phyloP scores from a whole-genome alignment of 805 yeast genomes.

The Schwanniomyces yamadae region DNA sequence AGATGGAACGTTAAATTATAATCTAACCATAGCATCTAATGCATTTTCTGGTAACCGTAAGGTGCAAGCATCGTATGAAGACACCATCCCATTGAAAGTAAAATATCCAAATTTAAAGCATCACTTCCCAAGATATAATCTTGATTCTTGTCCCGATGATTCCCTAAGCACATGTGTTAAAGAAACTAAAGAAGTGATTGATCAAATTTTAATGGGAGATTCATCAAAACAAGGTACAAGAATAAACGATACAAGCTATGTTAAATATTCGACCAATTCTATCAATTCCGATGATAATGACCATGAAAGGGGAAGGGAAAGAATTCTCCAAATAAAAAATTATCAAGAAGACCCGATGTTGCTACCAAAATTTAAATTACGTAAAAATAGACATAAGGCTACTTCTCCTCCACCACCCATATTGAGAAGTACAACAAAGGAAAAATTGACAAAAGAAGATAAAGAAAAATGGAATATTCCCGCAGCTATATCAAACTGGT shows the following conservation, averaged over 20 bases:
- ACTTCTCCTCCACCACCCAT: constrained; percentile 65
- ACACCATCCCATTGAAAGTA: constrained; percentile 58
- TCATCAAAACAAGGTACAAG: constrained; percentile 24
- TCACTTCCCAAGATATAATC: constrained; percentile 35
- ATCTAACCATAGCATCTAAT: constrained; percentile 22
- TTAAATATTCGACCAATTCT: constrained; percentile 20
- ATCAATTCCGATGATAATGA: constrained; percentile 13
- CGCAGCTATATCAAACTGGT: constrained; percentile 92
- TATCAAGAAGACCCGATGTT: constrained; percentile 79
- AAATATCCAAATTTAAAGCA: constrained; percentile 38
- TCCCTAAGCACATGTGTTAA: constrained; percentile 47
- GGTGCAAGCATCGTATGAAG: constrained; percentile 51
- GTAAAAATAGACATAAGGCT: constrained; percentile 66
- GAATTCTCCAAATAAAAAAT: constrained; percentile 65
- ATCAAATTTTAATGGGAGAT: constrained; percentile 35
- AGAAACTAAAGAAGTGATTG: constrained; percentile 58
- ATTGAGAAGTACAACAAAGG: constrained; percentile 41
- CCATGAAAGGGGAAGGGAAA: constrained; percentile 18
- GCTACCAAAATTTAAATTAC: constrained; percentile 73
- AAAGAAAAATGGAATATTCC: constrained; percentile 85
- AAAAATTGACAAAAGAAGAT: constrained; percentile 64
- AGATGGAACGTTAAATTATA: constrained; percentile 29
- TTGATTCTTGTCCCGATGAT: constrained; percentile 44
- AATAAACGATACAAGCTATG: constrained; percentile 33
- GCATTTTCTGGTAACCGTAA: constrained; percentile 13